Evolutionary conservation across 768 basidiomycete species (phyloP).

Genomic region (Lactifluus piperatus): DNA sequence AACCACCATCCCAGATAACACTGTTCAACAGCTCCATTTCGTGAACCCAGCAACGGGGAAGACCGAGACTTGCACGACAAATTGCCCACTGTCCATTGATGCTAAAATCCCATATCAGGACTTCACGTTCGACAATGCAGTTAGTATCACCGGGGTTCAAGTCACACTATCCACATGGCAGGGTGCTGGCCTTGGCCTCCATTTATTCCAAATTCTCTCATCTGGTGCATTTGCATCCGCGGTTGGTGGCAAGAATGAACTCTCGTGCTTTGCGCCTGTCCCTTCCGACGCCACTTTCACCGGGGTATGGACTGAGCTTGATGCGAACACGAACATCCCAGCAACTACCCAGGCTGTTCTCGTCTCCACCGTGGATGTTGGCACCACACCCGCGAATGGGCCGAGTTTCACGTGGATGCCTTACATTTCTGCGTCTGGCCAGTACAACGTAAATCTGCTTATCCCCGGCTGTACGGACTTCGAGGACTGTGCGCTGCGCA

Average conservation of each 20-base stretch:
- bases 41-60: conserved; percentile 66
- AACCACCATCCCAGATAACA: conserved; percentile 85
- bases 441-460: conserved; percentile 76
- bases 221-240: conserved; percentile 87
- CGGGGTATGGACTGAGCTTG: conserved; percentile 59
- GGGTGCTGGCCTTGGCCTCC: conserved; percentile 73
- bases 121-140: conserved; percentile 62
- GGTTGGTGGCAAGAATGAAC: conserved; percentile 44
- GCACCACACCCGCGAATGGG: conserved; percentile 47
- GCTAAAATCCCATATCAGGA: conserved; percentile 81
- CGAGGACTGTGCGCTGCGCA: conserved; percentile 73
- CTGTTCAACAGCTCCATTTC: conserved; percentile 66
- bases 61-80: conserved; percentile 65
- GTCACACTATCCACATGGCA: conserved; percentile 69
- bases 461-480: conserved; percentile 81
- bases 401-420: conserved; percentile 87
- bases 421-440: conserved; percentile 82
- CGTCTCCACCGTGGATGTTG: conserved; percentile 55
- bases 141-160: conserved; percentile 82
- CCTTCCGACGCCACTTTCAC: conserved; percentile 60
- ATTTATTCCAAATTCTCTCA: conserved; percentile 86
- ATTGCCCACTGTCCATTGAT: conserved; percentile 77
- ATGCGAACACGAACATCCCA: conserved; percentile 62
- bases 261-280: conserved; percentile 71
- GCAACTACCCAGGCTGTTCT: conserved; percentile 75